Evolutionary conservation across 352 stramenopile species (phyloP), one percentile per base, ranked within the genome.

Genomic region (Globisporangium barbulae): DNA sequence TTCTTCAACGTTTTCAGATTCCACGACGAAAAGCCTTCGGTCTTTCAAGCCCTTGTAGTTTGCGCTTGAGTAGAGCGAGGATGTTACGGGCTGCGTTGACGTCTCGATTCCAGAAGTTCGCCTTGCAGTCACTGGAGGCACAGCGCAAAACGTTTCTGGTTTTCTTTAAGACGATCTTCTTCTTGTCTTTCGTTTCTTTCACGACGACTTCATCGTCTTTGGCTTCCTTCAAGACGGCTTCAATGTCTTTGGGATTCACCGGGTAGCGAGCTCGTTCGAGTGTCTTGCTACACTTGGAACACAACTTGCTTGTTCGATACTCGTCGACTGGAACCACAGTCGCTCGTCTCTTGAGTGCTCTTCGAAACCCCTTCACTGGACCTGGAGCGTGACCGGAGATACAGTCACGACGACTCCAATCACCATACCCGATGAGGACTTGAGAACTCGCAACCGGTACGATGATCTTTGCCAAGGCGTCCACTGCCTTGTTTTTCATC

Each of bases 301-400:
- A 57, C 50, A 57, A 19, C 33, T 57, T 57, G 50, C 25, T 57
- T 22, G 25, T 28, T 41, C 50, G 4, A 19, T 57, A 57, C 50
- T 57, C 25, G 17, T 57, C 50, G 1, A 57, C 41, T 19, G 28
- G 15, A 22, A 57, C 33, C 28, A 57, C 50, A 19, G 50, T 57
- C 21, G 25, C 50, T 57, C 25, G 25, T 2, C 2, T 28, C 25
- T 28, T 28, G 25, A 28, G 25, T 28, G 25, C 25, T 28, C 2
- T 37, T 22, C n/a, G 28, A 6, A 57, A 57, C 13, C 50, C 50
- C 50, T 57, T 57, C 19, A 57, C 50, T 57, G 50, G 50, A 39
- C 28, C 28, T 2, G 50, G 28, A 4, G 50, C 9, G 33, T 57
- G 50, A 19, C 25, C 50, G 2, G 50, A 42, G 7, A 57, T 41